Base-by-base conservation (phyloP, 2,329 filamentous ascomycete genomes). In the Elsinoe batatas region DNA sequence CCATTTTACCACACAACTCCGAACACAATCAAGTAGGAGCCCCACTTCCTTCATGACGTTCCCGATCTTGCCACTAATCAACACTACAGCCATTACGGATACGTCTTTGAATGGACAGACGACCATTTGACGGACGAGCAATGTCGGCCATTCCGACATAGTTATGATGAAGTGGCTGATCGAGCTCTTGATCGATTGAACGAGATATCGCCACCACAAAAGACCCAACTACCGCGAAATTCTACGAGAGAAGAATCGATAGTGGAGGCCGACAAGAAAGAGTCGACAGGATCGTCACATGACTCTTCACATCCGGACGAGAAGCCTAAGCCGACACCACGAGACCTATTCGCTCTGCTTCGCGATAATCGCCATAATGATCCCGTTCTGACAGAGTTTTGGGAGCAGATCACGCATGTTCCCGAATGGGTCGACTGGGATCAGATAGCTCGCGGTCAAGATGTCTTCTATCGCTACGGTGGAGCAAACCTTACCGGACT, bases 371-470 rank as follows among this genome's bases (percentile, higher is more conserved):
- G 76, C 8, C 65, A 70, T 1, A 71, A 74, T 5, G 79, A 91
- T 61, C 71, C 77, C 20, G 77, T 79, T 37, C 70, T 83, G 18
- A 63, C 67, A 6, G 62, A 77, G 54, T 71, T 91, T 7, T 91
- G 86, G 87, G 66, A 69, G 0, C 75, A 89, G 64, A 74, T 86
- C 56, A 84, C 81, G 57, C 82, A 77, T 0, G 69, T 88, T 3
- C 87, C 87, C 0, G 74, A 79, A 0, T 91, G 86, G 85, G 87
- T 91, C 2, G 81, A 90, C 65, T 91, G 85, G 86, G 78, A 78
- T 1, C 85, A 89, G 64, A 84, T 91, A 56, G 74, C 77, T 58
- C 76, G 87, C 63, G 87, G 87, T 0, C 87, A 91, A 65, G 80
- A 86, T 61, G 79, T 89, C 0, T 88, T 90, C 64, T 90, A 88